Percentiles rank a stretch among this genome's conserved stretches.
phyloP scores from a whole-genome alignment of 805 yeast species.

The Ogataea paraovalis region DNA sequence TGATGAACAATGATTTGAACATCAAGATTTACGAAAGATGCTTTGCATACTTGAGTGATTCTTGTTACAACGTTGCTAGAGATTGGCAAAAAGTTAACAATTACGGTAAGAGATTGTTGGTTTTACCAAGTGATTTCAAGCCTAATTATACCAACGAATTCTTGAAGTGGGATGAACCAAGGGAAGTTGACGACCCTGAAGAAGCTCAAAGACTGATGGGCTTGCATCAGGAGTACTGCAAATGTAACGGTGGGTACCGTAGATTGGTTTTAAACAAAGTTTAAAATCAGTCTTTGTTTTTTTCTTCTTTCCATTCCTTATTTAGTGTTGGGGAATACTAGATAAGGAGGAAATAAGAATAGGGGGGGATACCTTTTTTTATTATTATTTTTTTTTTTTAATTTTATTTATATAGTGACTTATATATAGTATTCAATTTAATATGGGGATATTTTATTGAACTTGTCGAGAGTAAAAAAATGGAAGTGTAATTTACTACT shows the following conservation, averaged over 20 bases:
- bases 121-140: conserved; percentile 44
- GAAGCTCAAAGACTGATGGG: conserved; percentile 46
- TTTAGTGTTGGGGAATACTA: background rate
- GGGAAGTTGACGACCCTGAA: conserved; percentile 42
- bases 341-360: background rate
- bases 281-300: background rate
- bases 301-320: background rate
- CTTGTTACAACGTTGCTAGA: conserved; percentile 49
- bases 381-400: too few species aligned
- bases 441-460: conserved; percentile 2
- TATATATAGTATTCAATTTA: background rate
- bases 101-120: conserved; percentile 51
- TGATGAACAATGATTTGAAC: conserved; percentile 38
- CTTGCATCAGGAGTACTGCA: conserved; percentile 43
- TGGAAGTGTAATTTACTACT: too few species aligned
- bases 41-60: conserved; percentile 50
- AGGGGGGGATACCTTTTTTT: background rate
- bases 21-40: conserved; percentile 48
- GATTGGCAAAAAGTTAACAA: conserved; percentile 56
- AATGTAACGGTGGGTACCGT: conserved; percentile 45
- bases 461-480: background rate
- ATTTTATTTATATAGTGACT: background rate
- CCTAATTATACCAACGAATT: conserved; percentile 50
- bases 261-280: conserved; percentile 33
- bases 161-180: conserved; percentile 47